Base-by-base conservation (phyloP, 805 yeast species). In the Saccharomyces paradoxus region DNA sequence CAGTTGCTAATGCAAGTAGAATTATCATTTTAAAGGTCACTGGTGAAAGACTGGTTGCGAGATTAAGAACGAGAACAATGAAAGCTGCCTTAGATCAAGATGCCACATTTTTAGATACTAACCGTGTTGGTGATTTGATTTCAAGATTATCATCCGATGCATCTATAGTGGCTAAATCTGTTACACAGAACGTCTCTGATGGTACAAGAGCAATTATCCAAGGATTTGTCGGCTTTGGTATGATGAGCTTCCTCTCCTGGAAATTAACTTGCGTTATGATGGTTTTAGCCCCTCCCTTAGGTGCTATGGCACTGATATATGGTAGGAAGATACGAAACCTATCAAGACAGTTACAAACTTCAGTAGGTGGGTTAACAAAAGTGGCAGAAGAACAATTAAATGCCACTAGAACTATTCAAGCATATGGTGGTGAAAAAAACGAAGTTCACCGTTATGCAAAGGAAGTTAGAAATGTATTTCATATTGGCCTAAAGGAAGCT, bases 321-420 rank as follows among this genome's bases (percentile, higher is more conserved):
- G 98, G 98, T 56, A 79, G 84, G 55, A 77, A 82, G 59, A 86
- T 92, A 48, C 83, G 95, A 58, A 75, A 75, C 49, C 75, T 92
- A 24, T 86, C 96, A 1, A 79, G 86, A 55, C 78, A 79, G 50
- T 81, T 91, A 49, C 98, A 92, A 70, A 86, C 84, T 54, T 87
- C 89, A 51, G 77, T 92, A 53, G 98, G 98, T 48, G 80, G 78
- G 7, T 75, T 94, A 64, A 89, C 97, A 0, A 89, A 89, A 65
- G 95, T 88, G 10, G 84, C 96, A 7, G 98, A 92, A 64, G 97
- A 92, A 63, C 91, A 94, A 60, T 79, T 92, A 58, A 84, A 83
- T 60, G 94, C 94, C 30, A 79, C 90, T 26, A 82, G 81, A 62
- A 90, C 97, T 0, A 90, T 95, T 51, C 97, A 92, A 70, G 80